Evolutionary conservation across 2,329 filamentous ascomycete species (phyloP).

Genomic region (Venturia oleaginea): DNA sequence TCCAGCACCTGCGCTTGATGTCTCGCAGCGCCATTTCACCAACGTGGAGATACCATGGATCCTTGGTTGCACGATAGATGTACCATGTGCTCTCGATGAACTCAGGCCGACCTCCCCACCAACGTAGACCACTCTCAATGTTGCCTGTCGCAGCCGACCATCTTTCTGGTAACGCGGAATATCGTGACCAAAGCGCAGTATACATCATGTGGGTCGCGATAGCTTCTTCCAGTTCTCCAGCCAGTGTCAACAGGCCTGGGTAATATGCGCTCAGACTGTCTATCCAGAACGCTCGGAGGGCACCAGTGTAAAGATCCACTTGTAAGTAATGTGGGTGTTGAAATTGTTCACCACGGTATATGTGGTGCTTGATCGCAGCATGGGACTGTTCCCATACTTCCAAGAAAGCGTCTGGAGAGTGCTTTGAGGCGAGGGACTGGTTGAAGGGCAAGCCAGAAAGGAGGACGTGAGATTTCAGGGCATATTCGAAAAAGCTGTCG

Average conservation of each 20-base stretch:
- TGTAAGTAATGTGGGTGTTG: constrained; percentile 92
- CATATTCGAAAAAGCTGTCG: constrained; percentile 98
- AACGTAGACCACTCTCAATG: constrained; percentile 77
- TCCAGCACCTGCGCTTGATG: constrained; percentile 81
- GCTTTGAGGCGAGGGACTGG: constrained; percentile 39
- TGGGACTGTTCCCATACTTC: constrained; percentile 79
- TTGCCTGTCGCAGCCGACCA: constrained; percentile 81
- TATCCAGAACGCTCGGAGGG: constrained; percentile 84
- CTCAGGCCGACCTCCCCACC: constrained; percentile 93
- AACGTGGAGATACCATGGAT: constrained; percentile 93
- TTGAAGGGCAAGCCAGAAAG: constrained; percentile 58
- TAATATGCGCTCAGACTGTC: constrained; percentile 95
- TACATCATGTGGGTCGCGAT: constrained; percentile 83
- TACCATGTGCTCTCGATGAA: constrained; percentile 97
- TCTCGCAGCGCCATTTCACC: constrained; percentile 92
- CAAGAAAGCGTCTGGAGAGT: constrained; percentile 68
- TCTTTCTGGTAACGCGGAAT: constrained; percentile 85
- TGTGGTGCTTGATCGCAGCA: constrained; percentile 75
- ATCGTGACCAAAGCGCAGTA: constrained; percentile 88
- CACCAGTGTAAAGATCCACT: constrained; percentile 78
- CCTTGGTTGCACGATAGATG: constrained; percentile 83
- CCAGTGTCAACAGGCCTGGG: constrained; percentile 74
- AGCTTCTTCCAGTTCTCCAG: constrained; percentile 84
- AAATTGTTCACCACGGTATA: constrained; percentile 66
- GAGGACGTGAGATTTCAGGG: constrained; percentile 85